Evolutionary conservation across 768 basidiomycete genomes (phyloP).

Genomic region (Scleroderma citrinum): DNA sequence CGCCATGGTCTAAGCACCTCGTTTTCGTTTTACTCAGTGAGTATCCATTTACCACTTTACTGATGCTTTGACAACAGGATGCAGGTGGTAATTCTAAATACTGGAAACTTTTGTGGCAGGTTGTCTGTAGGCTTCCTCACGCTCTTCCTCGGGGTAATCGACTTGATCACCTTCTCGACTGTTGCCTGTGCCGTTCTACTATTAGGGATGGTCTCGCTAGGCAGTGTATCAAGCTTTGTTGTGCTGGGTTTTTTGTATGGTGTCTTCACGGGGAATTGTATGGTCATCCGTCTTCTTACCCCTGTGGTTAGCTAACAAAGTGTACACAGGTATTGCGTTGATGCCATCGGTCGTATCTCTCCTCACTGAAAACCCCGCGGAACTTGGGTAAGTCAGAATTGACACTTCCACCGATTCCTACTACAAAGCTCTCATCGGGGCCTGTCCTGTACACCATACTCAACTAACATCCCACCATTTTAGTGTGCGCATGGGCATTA

Average conservation of each 20-base stretch:
- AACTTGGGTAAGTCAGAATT: conserved; percentile 51
- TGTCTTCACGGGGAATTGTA: conserved; percentile 41
- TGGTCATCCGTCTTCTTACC: conserved; percentile 2
- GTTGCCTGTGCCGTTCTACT: conserved; percentile 33
- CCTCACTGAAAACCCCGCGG: conserved; percentile 39
- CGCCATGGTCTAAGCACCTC: conserved; percentile 38
- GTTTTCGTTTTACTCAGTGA: conserved; percentile 52
- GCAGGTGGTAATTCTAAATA: conserved; percentile 51
- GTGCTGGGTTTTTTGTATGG: conserved; percentile 43
- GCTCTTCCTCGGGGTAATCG: conserved; percentile 37
- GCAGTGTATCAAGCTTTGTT: conserved; percentile 32
- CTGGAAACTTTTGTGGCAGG: conserved; percentile 42
- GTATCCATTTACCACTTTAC: neutral
- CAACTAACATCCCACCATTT: too few relatives aligned
- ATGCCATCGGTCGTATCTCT: conserved; percentile 40
- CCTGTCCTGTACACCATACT: too few relatives aligned
- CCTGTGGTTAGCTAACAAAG: neutral
- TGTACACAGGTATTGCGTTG: conserved; percentile 28
- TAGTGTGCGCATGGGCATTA: conserved; percentile 40
- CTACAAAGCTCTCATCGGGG: too few relatives aligned
- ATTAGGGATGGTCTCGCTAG: conserved; percentile 40
- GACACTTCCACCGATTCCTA: too few relatives aligned
- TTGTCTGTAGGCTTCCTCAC: conserved; percentile 36
- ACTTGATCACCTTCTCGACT: conserved; percentile 34
- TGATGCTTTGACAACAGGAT: neutral